phyloP scores from a whole-genome alignment of 768 basidiomycete genomes.

The Amanita muscaria region DNA sequence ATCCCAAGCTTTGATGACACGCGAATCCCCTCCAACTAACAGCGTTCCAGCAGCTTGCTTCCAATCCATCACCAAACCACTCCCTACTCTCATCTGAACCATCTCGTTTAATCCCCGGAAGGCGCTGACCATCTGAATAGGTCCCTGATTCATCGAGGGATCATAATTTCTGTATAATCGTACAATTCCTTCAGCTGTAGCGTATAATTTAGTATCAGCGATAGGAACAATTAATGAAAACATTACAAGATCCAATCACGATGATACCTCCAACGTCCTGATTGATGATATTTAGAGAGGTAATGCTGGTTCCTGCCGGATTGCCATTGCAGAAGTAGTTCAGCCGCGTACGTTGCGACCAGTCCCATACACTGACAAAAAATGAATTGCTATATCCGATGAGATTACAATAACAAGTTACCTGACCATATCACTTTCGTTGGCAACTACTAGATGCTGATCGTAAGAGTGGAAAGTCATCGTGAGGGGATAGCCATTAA shows the following conservation, averaged over 20 bases:
- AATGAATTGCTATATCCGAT: background rate
- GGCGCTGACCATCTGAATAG: conserved; percentile 87
- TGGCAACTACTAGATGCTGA: conserved; percentile 76
- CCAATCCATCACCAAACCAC: conserved; percentile 89
- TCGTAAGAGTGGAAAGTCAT: conserved; percentile 92
- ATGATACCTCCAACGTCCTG: conserved; percentile 91
- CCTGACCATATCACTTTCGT: conserved; percentile 83
- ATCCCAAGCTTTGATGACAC: conserved; percentile 89
- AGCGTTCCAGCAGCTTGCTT: conserved; percentile 80
- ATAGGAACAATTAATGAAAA: background rate
- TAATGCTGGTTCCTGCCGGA: conserved; percentile 71
- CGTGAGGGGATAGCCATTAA: conserved; percentile 53
- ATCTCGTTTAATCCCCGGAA: conserved; percentile 85
- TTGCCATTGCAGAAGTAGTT: conserved; percentile 89
- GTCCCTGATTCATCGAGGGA: conserved; percentile 54
- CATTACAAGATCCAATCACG: conserved; percentile 75
- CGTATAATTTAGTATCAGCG: background rate
- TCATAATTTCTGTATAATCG: conserved; percentile 93
- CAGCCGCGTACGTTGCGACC: conserved; percentile 72
- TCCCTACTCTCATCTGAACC: conserved; percentile 63
- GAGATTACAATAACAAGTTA: conserved; percentile 23
- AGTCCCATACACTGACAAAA: conserved; percentile 78
- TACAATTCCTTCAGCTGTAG: conserved; percentile 80
- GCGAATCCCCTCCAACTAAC: conserved; percentile 87
- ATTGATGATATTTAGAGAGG: conserved; percentile 87